Percentiles rank a stretch among this genome's conserved stretches.
Conservation (phyloP, 2,329 filamentous ascomycete genomes). For the Pezicula neosporulosa region DNA sequence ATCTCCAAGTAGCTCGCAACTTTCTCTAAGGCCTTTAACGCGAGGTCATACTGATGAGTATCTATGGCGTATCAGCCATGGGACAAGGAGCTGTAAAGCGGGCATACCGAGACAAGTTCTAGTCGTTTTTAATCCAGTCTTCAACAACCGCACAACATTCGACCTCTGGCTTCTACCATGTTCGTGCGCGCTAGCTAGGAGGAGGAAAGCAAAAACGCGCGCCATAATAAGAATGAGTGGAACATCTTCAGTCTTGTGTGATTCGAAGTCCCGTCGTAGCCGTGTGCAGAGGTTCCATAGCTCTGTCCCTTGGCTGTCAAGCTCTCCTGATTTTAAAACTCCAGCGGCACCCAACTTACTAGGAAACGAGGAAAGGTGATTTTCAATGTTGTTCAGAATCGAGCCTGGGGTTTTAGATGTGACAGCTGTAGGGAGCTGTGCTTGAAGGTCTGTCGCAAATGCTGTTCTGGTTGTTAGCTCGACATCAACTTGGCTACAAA, state of each 20-base stretch:
- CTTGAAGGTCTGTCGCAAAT: constrained; percentile 20
- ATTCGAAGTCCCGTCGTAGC: constrained; percentile 34
- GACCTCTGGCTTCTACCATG: constrained; percentile 24
- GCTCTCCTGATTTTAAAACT: constrained; percentile 36
- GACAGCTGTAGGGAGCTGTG: constrained; percentile 15
- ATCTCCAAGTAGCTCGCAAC: constrained; percentile 53
- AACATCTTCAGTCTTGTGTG: constrained; percentile 15
- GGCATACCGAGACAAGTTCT: constrained; percentile 57
- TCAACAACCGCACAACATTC: constrained; percentile 56
- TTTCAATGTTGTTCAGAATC: constrained; percentile 38
- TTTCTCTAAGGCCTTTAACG: constrained; percentile 58
- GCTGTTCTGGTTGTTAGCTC: constrained; percentile 15
- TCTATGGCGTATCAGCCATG: constrained; percentile 15
- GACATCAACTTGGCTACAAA: too few relatives aligned
- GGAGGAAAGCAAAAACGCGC: constrained; percentile 59
- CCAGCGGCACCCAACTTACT: constrained; percentile 25
- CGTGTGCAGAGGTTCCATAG: constrained; percentile 67
- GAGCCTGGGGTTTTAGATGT: constrained; percentile 9
- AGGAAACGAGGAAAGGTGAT: constrained; percentile 32
- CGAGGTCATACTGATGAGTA: constrained; percentile 48
- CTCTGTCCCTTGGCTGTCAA: constrained; percentile 53
- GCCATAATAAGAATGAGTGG: constrained; percentile 26
- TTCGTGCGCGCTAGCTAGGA: constrained; percentile 58
- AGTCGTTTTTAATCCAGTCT: constrained; percentile 63
- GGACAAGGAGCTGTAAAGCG: background rate